A percentile compares a stretch with the other conserved stretches of the same genome.
These are phyloP conservation scores for Colletotrichum cordylinicola DNA, from an alignment of 2,329 filamentous ascomycete genomes.

Conservation along the genomic window DNA sequence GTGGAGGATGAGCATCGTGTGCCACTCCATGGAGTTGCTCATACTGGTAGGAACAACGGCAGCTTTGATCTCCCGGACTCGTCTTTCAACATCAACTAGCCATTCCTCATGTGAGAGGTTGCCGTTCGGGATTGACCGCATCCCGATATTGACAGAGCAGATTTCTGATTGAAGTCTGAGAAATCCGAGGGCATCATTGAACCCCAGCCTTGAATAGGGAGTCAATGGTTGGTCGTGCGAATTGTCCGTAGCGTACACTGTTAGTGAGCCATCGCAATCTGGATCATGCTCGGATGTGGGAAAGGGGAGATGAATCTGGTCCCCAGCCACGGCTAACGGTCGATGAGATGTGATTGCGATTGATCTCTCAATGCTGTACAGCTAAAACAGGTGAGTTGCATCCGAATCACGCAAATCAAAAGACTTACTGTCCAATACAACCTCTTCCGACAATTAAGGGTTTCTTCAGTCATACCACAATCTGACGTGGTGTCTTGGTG, in stretches of 20 bases:
- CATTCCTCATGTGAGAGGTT: not conserved
- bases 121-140: not conserved
- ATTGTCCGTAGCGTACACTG: not conserved
- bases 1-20: not conserved
- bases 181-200: not conserved
- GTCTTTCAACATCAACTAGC: not conserved
- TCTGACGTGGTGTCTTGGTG: not conserved
- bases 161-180: not conserved
- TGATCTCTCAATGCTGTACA: not conserved
- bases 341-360: not conserved
- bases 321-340: not conserved
- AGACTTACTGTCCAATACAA: not conserved
- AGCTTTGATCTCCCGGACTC: not conserved
- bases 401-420: not conserved
- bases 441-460: not conserved
- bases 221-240: not conserved
- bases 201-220: not conserved
- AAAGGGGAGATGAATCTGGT: not conserved
- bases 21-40: not conserved
- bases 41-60: not conserved
- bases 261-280: not conserved
- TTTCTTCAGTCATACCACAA: not conserved
- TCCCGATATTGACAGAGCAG: not conserved
- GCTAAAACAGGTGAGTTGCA: not conserved
- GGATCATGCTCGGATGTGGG: not conserved